phyloP scores from a whole-genome alignment of 257 asterid species.

The Datura wrightii region DNA sequence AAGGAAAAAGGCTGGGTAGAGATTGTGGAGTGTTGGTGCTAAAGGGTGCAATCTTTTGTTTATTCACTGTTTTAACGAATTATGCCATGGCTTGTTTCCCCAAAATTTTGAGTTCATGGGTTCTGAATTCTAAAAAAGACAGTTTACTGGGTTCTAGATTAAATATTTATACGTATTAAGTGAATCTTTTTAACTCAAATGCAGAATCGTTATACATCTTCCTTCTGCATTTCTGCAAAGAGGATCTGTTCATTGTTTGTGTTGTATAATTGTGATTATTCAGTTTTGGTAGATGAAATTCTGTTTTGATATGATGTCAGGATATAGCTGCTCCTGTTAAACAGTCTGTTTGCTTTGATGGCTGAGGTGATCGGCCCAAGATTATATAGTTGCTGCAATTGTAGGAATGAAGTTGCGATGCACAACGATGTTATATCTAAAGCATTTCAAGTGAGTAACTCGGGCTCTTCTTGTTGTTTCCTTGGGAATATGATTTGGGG shows the following conservation, averaged over 20 bases:
- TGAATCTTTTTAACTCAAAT: no score
- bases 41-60: neutral
- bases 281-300: neutral
- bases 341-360: conserved; percentile 51
- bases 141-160: no score
- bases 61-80: neutral
- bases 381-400: conserved; percentile 75
- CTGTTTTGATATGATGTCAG: neutral
- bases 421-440: conserved; percentile 55
- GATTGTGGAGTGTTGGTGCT: neutral
- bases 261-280: neutral
- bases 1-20: neutral
- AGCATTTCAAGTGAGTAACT: conserved; percentile 46
- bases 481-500: neutral
- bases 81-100: neutral
- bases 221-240: no score
- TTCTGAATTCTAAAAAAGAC: neutral
- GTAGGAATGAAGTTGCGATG: conserved; percentile 77
- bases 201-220: no score
- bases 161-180: no score
- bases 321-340: neutral
- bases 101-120: neutral
- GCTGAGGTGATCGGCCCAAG: conserved; percentile 76
- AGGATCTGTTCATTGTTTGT: no score
- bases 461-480: neutral